Percentiles rank a stretch among this genome's conserved stretches.
These are phyloP conservation scores for Tephrocybe sp. DNA, from an alignment of 768 basidiomycete species.

Conservation along the genomic window DNA sequence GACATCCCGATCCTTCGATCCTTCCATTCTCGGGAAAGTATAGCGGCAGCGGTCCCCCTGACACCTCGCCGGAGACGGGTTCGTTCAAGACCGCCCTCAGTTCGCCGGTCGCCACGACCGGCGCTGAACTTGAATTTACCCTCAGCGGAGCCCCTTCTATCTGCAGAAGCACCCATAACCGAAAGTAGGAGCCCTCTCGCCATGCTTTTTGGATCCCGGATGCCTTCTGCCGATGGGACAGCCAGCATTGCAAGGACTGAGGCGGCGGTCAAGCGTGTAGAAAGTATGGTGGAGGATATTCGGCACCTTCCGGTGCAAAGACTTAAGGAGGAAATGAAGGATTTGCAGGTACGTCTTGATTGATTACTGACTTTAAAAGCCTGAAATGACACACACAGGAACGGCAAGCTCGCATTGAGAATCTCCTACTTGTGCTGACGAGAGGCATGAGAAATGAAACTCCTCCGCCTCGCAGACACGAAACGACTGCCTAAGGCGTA, in stretches of 20 bases:
- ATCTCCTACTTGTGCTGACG: constrained; percentile 66
- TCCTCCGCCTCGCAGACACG: constrained; percentile 3
- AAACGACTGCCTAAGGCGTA: constrained; percentile 1
- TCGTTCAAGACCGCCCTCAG: constrained; percentile 20
- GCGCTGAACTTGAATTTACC: constrained; percentile 17
- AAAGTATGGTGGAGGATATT: constrained; percentile 63
- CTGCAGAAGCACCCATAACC: constrained; percentile 22
- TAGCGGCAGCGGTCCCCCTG: constrained; percentile 20
- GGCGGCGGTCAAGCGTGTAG: constrained; percentile 51
- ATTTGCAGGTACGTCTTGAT: constrained; percentile 58
- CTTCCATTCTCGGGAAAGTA: constrained; percentile 36
- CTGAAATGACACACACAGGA: constrained; percentile 37
- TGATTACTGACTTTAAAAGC: neutral
- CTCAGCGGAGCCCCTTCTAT: constrained; percentile 16
- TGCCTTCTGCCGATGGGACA: constrained; percentile 14
- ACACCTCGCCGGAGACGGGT: constrained; percentile 25
- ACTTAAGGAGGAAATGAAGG: constrained; percentile 81
- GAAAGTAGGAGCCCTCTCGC: constrained; percentile 47
- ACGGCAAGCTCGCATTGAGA: constrained; percentile 78
- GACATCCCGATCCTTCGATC: constrained; percentile 40
- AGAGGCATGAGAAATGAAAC: constrained; percentile 59
- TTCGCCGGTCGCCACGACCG: constrained; percentile 23
- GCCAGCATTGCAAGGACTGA: constrained; percentile 34
- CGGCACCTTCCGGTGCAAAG: constrained; percentile 61
- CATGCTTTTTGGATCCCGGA: constrained; percentile 39